Evolutionary conservation across 495 filamentous ascomycete species (phyloP).

Genomic region (Podospora pseudocomata): DNA sequence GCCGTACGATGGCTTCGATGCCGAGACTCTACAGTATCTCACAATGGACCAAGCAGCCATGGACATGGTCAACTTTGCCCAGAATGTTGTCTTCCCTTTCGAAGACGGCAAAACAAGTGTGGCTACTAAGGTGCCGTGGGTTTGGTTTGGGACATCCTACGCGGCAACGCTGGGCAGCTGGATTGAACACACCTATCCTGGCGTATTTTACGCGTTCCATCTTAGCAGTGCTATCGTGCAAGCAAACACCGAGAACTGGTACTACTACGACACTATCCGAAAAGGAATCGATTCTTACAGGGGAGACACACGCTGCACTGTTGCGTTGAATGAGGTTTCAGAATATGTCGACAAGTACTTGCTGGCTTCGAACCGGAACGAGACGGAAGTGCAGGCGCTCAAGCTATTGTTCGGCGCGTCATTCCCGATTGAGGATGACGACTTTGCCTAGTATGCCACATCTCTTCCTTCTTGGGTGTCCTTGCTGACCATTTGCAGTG

Average conservation of each 20-base stretch:
- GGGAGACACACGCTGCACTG: constrained; percentile 51
- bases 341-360: constrained; percentile 54
- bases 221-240: constrained; percentile 60
- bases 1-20: constrained; percentile 52
- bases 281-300: constrained; percentile 49
- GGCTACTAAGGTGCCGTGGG: constrained; percentile 58
- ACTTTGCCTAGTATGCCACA: constrained; percentile 29
- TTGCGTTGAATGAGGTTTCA: constrained; percentile 51
- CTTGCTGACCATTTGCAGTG: constrained; percentile 11
- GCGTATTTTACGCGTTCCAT: constrained; percentile 64
- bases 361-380: constrained; percentile 15
- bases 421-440: constrained; percentile 28
- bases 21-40: constrained; percentile 57
- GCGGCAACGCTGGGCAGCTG: constrained; percentile 60
- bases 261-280: constrained; percentile 60
- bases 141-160: constrained; percentile 60
- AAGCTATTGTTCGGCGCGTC: constrained; percentile 24
- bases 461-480: no score
- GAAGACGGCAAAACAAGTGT: constrained; percentile 49
- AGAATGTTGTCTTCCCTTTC: constrained; percentile 55
- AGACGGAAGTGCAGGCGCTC: constrained; percentile 20
- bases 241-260: constrained; percentile 60
- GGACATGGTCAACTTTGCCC: constrained; percentile 60
- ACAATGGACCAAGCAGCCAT: constrained; percentile 58
- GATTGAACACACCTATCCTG: constrained; percentile 56